Conservation (phyloP, 2,329 filamentous ascomycete species). For the Ophiostoma ulmi region DNA sequence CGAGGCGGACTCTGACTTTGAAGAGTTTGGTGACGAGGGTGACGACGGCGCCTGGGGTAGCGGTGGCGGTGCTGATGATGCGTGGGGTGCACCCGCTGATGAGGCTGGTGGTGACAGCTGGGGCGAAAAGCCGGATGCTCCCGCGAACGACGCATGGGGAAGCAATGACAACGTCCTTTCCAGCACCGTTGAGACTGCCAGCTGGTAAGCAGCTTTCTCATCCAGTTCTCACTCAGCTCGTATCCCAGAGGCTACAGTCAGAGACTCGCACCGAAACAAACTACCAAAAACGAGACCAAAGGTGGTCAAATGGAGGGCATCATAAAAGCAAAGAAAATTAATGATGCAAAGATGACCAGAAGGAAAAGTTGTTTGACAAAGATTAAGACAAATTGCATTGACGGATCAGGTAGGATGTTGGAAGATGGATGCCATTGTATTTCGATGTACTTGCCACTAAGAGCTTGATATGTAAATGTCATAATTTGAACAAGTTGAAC, state of each 20-base stretch:
- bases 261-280: neutral
- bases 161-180: neutral
- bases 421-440: constrained; percentile 1
- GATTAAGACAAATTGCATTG: neutral
- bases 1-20: constrained; percentile 52
- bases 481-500: neutral
- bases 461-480: neutral
- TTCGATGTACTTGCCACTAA: constrained; percentile 1
- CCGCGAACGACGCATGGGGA: constrained; percentile 1
- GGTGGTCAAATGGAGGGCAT: neutral
- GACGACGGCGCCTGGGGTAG: constrained; percentile 31
- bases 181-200: neutral
- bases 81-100: constrained; percentile 18
- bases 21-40: constrained; percentile 30
- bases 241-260: neutral
- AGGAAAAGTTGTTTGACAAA: neutral
- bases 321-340: neutral
- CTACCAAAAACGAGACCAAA: neutral
- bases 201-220: neutral
- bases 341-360: neutral
- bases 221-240: neutral
- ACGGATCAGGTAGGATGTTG: constrained; percentile 1
- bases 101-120: neutral
- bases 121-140: constrained; percentile 9
- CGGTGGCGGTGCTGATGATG: constrained; percentile 16